Base-by-base conservation (phyloP, 1,139 yeast genomes). In the Zygosaccharomyces pseudobailii region DNA sequence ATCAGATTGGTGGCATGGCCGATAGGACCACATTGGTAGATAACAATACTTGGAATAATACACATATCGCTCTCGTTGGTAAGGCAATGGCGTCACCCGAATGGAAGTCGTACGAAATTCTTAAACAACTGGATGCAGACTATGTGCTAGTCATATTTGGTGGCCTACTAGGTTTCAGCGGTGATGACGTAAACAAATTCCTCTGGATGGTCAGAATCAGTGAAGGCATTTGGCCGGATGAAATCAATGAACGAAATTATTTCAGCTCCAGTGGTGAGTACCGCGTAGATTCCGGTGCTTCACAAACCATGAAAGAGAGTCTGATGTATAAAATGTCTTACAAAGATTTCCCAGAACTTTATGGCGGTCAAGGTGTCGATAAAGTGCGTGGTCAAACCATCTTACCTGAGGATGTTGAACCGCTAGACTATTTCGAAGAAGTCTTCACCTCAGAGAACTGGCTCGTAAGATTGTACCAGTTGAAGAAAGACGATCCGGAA, bases 211-310 rank as follows among this genome's bases (percentile, higher is more conserved):
- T 94, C 39, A 81, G 98, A 69, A 94, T 94, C 57, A 80, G 97
- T n/a, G 96, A 92, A 70, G 98, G 98, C 51, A 88, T 94, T 53
- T 94, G 99, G 99, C 99, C 99, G 1, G 97, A 92, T 31, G 97
- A 92, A 65, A 82, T 94, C 47, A 79, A 74, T 57, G 98, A 94
- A 70, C 74, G 95, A 55, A 79, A 83, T 56, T 94, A 73, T 71
- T 94, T 89, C 75, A 86, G 94, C 22, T 79, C 82, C 7, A 71
- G 78, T 47, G 97, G 97, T 50, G 97, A 89, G 68, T 94, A 89
- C 69, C 81, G 82, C 61, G 84, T 92, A 49, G 98, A 92, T 66
- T 79, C 76, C 49, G 74, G 73, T 31, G 98, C 98, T 13, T 73
- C 97, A 2, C 72, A 78, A 36, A 74, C 96, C 36, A 90, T 94